Conservation (phyloP, 2,329 filamentous ascomycete species). For the Samsoniella hepiali region DNA sequence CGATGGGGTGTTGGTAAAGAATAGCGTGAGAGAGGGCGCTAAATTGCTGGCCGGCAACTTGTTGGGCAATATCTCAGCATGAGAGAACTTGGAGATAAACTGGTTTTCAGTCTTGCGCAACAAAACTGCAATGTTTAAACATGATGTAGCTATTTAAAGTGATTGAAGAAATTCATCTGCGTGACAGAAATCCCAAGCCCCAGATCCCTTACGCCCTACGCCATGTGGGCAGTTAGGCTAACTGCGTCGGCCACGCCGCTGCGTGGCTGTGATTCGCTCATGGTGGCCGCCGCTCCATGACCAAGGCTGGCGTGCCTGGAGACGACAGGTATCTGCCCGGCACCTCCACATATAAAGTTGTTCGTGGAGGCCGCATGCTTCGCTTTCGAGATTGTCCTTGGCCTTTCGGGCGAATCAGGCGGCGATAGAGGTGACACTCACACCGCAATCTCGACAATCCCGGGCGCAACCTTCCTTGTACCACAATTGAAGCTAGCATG, state of each 20-base stretch:
- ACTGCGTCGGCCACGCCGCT: conserved; percentile 1
- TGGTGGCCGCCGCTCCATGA: conserved; percentile 28
- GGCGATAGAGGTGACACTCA: no score
- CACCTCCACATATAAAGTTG: not conserved
- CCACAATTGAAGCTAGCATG: no score
- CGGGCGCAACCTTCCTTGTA: no score
- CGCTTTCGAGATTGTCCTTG: not conserved
- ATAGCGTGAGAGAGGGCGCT: not conserved
- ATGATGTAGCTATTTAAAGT: not conserved
- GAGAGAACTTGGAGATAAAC: not conserved
- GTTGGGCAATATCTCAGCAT: not conserved
- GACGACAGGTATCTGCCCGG: not conserved
- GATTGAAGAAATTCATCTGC: not conserved
- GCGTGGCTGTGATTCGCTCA: conserved; percentile 27
- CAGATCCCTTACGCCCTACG: not conserved
- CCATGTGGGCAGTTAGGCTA: not conserved
- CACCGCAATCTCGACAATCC: no score
- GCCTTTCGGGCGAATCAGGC: not conserved
- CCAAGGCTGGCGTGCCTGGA: not conserved
- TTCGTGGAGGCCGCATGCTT: not conserved
- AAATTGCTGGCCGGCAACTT: not conserved
- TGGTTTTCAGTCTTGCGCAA: not conserved
- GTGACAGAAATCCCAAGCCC: not conserved
- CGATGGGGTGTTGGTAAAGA: not conserved
- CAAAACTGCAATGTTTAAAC: not conserved